A percentile compares a stretch with the other conserved stretches of the same genome.
Evolutionary conservation across 1,284 basidiomycete genomes (phyloP).

Genomic region (Cutaneotrichosporon cyanovorans): DNA sequence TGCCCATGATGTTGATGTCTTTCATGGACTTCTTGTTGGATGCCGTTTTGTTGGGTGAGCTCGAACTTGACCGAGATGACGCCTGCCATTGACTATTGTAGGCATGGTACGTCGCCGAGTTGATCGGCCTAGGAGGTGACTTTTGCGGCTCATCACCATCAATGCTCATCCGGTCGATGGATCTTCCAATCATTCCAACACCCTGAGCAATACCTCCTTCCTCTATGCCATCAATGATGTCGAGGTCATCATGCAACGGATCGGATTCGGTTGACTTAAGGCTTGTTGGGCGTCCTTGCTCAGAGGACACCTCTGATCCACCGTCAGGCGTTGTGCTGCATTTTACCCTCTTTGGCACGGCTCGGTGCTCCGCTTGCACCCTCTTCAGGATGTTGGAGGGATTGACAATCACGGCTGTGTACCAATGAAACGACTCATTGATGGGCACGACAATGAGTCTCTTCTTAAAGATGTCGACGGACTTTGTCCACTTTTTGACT

Average conservation of each 20-base stretch:
- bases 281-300: too few species aligned
- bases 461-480: constrained; percentile 75
- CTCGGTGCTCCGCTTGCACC: too few species aligned
- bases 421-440: constrained; percentile 98
- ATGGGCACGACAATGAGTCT: constrained; percentile 91
- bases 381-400: constrained; percentile 46
- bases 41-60: too few species aligned
- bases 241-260: too few species aligned
- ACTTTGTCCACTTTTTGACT: constrained; percentile 89
- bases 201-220: not conserved
- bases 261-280: too few species aligned
- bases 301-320: too few species aligned
- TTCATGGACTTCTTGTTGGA: constrained; percentile 2
- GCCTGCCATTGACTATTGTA: not conserved
- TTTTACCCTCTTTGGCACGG: too few species aligned
- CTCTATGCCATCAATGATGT: not conserved
- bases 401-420: constrained; percentile 84
- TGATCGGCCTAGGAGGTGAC: constrained; percentile 6
- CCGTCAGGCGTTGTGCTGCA: too few species aligned
- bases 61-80: too few species aligned
- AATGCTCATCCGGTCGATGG: too few species aligned
- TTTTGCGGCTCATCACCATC: too few species aligned
- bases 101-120: not conserved
- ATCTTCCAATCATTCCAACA: too few species aligned
- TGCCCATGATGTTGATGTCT: constrained; percentile 15